Evolutionary conservation across 192 early-diverging fungal genomes (phyloP).

Genomic region (Podila epigama): DNA sequence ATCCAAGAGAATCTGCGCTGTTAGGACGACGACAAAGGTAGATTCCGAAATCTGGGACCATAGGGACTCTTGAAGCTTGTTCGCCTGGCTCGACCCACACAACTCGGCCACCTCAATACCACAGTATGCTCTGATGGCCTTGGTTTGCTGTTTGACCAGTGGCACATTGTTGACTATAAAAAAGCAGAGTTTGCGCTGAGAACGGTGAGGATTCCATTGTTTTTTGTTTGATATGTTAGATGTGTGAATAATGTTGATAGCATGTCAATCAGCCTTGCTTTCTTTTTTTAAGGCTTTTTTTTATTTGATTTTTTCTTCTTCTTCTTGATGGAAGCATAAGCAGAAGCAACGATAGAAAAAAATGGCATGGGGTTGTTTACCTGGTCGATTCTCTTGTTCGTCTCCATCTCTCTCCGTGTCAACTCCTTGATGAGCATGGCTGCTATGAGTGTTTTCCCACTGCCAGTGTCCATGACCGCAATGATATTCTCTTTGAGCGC

Average conservation of each 20-base stretch:
- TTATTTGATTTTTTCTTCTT: not conserved
- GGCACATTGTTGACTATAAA: constrained; percentile 91
- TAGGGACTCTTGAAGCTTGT: constrained; percentile 61
- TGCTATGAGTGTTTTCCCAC: constrained; percentile 92
- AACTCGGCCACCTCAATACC: constrained; percentile 65
- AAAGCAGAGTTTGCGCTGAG: constrained; percentile 61
- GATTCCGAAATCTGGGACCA: constrained; percentile 69
- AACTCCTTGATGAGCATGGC: constrained; percentile 87
- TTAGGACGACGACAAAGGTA: constrained; percentile 84
- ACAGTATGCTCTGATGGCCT: constrained; percentile 77
- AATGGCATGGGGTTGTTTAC: constrained; percentile 26
- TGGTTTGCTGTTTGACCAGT: constrained; percentile 85
- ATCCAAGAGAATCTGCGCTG: constrained; percentile 85
- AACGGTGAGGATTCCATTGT: not conserved
- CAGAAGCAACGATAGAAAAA: not conserved
- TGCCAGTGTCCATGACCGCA: constrained; percentile 91
- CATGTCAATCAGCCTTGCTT: not conserved
- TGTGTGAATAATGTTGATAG: not conserved
- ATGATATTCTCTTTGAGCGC: constrained; percentile 82
- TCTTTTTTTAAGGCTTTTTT: not conserved
- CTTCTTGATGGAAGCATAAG: not conserved
- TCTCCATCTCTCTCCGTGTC: constrained; percentile 45
- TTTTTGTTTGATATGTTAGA: not conserved
- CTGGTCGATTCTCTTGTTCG: constrained; percentile 19
- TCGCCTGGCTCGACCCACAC: constrained; percentile 73